These are phyloP conservation scores for Hymenoscyphus scutula DNA, from an alignment of 2,329 filamentous ascomycete species.

Conservation along the genomic window DNA sequence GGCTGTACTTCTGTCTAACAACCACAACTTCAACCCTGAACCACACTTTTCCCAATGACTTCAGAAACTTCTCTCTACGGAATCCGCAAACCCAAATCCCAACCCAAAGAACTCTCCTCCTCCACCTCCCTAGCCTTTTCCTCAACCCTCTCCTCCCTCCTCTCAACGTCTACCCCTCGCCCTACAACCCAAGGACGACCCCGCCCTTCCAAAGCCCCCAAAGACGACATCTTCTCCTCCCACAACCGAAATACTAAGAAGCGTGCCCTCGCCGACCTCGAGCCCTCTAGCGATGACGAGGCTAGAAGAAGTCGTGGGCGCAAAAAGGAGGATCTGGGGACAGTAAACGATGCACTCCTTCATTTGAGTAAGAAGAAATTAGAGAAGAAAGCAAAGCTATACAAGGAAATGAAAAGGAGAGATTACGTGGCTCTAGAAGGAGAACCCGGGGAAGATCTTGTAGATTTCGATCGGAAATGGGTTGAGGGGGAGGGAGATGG, in stretches of 20 bases:
- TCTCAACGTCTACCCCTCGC: conserved; percentile 51
- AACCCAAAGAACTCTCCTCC: conserved; percentile 65
- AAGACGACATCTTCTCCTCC: conserved; percentile 66
- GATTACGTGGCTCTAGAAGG: conserved; percentile 63
- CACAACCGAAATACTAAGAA: conserved; percentile 63
- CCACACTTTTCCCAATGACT: conserved; percentile 19
- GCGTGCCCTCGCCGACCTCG: conserved; percentile 57
- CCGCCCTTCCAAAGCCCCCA: conserved; percentile 51
- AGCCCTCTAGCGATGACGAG: conserved; percentile 45
- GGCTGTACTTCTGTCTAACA: neutral
- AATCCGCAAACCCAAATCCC: conserved; percentile 64
- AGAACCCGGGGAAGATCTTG: conserved; percentile 56
- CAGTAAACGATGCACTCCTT: conserved; percentile 54
- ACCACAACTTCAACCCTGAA: neutral
- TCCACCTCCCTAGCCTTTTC: conserved; percentile 78
- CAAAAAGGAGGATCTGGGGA: conserved; percentile 63
- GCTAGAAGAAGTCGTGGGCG: conserved; percentile 42
- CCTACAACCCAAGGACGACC: conserved; percentile 47
- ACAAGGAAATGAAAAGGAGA: conserved; percentile 88
- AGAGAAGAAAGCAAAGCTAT: conserved; percentile 85
- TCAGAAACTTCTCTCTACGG: conserved; percentile 75
- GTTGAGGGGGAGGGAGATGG: conserved; percentile 59
- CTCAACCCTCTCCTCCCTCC: conserved; percentile 81
- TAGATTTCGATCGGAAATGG: conserved; percentile 98
- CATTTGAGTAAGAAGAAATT: conserved; percentile 73